Base-by-base conservation (phyloP, 345 rosid species). In the Euphorbia pulcherrima region DNA sequence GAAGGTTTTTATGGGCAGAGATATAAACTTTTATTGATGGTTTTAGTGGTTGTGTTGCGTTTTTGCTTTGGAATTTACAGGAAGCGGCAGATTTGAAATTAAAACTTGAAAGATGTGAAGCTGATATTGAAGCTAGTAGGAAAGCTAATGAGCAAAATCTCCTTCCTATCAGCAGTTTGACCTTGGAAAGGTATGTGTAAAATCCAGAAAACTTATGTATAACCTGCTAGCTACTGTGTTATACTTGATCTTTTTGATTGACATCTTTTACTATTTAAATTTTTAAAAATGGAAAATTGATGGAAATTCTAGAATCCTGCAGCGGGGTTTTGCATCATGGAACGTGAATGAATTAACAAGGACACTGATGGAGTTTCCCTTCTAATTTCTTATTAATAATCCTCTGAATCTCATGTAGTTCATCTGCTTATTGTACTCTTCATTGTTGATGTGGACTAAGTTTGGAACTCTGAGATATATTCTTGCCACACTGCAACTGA, bases 61-160 rank as follows among this genome's bases (percentile, higher is more conserved):
- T 66, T 65, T 50, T 9, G 1, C 23, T 44, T 69, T 79, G 64
- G 27, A 70, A 14, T 68, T 50, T 64, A 37, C 75, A 91, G 99
- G 97, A 88, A 72, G 86, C 76, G 3, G 82, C 71, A 39, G 89
- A 84, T 76, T 74, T 91, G 72, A 88, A 83, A 76, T 83, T 75
- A 35, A 88, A 88, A 74, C 85, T 88, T 68, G 86, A 80, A 75
- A 88, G 76, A 74, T 89, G 83, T 75, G 94, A 94, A 82, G 87
- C 88, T 68, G 95, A 94, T 77, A 68, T 87, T 53, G 95, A 94
- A 79, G 82, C 75, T 72, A 67, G 73, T 69, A 78, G 90, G 84
- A 91, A 89, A 79, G 77, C 86, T 26, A 82, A 82, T 72, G 96
- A 94, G 80, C 74, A 81, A 69, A 73, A 65, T 69, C 86, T 89